These are phyloP conservation scores for Pseudogymnoascus sp. DNA, from an alignment of 2,329 filamentous ascomycete species.

Conservation along the genomic window DNA sequence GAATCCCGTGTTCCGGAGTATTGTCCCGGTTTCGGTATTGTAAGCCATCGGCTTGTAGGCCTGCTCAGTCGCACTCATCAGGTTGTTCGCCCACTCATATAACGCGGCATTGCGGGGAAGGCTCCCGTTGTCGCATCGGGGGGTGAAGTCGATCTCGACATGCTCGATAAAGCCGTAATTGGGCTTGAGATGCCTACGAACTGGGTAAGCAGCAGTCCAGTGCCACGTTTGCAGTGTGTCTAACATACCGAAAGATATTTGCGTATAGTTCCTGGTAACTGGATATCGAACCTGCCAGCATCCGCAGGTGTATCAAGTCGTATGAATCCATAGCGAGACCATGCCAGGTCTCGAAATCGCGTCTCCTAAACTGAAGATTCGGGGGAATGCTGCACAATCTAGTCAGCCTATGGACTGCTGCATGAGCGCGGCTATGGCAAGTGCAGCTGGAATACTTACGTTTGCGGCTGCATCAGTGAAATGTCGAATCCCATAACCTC, in stretches of 20 bases:
- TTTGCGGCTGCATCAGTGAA: constrained; percentile 51
- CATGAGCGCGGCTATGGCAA: constrained; percentile 31
- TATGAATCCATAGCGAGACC: constrained; percentile 31
- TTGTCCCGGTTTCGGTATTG: constrained; percentile 49
- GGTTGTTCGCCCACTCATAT: constrained; percentile 59
- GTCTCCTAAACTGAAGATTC: constrained; percentile 60
- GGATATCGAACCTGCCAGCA: constrained; percentile 68
- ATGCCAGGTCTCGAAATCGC: constrained; percentile 73
- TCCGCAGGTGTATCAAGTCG: constrained; percentile 76
- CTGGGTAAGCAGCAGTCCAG: constrained; percentile 1
- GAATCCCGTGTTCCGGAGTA: constrained; percentile 66
- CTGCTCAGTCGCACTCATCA: constrained; percentile 60
- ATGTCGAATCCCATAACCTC: constrained; percentile 56
- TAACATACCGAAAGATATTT: constrained; percentile 55
- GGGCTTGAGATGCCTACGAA: constrained; percentile 62
- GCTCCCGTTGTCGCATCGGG: constrained; percentile 61
- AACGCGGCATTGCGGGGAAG: constrained; percentile 51
- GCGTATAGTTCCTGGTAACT: constrained; percentile 70
- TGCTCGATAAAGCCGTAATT: constrained; percentile 74
- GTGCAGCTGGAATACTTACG: constrained; percentile 34
- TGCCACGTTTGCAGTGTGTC: background rate
- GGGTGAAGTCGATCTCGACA: constrained; percentile 78
- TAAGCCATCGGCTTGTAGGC: constrained; percentile 59
- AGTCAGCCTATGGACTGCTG: constrained; percentile 20
- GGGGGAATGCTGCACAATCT: constrained; percentile 54